phyloP scores from a whole-genome alignment of 1,284 basidiomycete species.

The Malassezia sympodialis region DNA sequence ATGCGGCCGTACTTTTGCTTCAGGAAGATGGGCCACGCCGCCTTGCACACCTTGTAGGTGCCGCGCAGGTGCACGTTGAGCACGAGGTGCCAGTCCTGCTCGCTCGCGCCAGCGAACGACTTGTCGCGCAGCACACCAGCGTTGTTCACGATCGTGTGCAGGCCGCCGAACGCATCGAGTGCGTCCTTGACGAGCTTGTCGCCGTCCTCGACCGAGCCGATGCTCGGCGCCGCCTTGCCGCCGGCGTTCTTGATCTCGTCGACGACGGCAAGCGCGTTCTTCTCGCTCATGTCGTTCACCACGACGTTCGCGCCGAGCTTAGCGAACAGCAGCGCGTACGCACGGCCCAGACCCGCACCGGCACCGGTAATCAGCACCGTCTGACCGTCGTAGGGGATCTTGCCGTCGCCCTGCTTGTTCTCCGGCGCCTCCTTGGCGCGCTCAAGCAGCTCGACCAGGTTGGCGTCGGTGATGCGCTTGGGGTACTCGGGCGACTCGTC shows the following conservation, averaged over 20 bases:
- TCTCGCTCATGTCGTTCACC: constrained; percentile 86
- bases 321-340: constrained; percentile 82
- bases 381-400: constrained; percentile 74
- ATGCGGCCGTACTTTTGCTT: constrained; percentile 96
- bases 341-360: constrained; percentile 61
- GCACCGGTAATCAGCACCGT: constrained; percentile 84
- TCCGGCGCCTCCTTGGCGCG: constrained; percentile 59
- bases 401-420: constrained; percentile 61
- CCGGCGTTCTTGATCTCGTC: constrained; percentile 77
- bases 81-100: constrained; percentile 89
- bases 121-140: constrained; percentile 82
- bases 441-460: constrained; percentile 58
- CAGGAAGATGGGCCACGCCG: constrained; percentile 92
- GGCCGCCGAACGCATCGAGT: constrained; percentile 72
- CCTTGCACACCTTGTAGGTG: constrained; percentile 62
- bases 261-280: constrained; percentile 71
- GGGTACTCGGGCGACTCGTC: constrained; percentile 63
- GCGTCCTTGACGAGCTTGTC: constrained; percentile 80
- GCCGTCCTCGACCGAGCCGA: constrained; percentile 81
- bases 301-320: constrained; percentile 89
- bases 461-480: constrained; percentile 57
- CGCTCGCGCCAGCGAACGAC: constrained; percentile 77
- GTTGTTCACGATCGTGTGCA: constrained; percentile 83
- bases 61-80: constrained; percentile 70
- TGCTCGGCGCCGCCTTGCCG: constrained; percentile 72